These are phyloP conservation scores for Teratosphaeria pseudoeucalypti DNA, from an alignment of 2,329 filamentous ascomycete species.

Conservation along the genomic window DNA sequence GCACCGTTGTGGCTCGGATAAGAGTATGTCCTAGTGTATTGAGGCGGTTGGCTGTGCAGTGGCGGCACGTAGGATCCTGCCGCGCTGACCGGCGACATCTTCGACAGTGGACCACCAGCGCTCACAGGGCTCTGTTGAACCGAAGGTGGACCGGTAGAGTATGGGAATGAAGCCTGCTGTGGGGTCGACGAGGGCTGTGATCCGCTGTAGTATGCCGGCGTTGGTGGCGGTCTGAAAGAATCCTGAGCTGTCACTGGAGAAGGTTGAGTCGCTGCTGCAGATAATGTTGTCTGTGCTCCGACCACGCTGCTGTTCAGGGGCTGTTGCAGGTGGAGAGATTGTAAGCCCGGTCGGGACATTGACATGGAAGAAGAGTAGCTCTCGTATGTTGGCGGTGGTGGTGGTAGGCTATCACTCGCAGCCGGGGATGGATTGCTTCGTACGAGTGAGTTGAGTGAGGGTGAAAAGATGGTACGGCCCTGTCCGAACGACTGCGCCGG, in stretches of 20 bases:
- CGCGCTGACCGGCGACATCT: slow-evolving; percentile 43
- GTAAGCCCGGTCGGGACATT: slow-evolving; percentile 44
- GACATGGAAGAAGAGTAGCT: slow-evolving; percentile 45
- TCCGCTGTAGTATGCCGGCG: slow-evolving; percentile 51
- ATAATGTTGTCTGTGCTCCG: slow-evolving; percentile 28
- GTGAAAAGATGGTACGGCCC: slow-evolving; percentile 46
- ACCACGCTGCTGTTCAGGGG: slow-evolving; percentile 38
- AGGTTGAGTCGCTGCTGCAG: slow-evolving; percentile 24
- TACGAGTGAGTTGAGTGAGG: slow-evolving; percentile 43
- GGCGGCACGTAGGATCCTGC: slow-evolving; percentile 32
- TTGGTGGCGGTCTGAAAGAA: slow-evolving; percentile 48
- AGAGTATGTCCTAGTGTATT: slow-evolving; percentile 37
- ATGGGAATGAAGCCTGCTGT: slow-evolving; percentile 38
- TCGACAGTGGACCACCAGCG: slow-evolving; percentile 34
- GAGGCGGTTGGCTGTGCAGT: slow-evolving; percentile 38
- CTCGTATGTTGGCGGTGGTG: slow-evolving; percentile 51
- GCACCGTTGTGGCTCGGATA: slow-evolving; percentile 43
- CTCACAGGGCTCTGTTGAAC: slow-evolving; percentile 41
- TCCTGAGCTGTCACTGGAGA: slow-evolving; percentile 52
- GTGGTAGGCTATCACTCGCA: slow-evolving; percentile 51
- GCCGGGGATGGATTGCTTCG: slow-evolving; percentile 50
- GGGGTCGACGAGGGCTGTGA: slow-evolving; percentile 44
- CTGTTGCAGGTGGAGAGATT: slow-evolving; percentile 34
- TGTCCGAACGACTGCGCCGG: slow-evolving; percentile 38
- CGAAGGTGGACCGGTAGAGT: slow-evolving; percentile 38